These are phyloP conservation scores for Tetraselmis chui DNA, from an alignment of 139 green algal genomes.

Conservation along the genomic window DNA sequence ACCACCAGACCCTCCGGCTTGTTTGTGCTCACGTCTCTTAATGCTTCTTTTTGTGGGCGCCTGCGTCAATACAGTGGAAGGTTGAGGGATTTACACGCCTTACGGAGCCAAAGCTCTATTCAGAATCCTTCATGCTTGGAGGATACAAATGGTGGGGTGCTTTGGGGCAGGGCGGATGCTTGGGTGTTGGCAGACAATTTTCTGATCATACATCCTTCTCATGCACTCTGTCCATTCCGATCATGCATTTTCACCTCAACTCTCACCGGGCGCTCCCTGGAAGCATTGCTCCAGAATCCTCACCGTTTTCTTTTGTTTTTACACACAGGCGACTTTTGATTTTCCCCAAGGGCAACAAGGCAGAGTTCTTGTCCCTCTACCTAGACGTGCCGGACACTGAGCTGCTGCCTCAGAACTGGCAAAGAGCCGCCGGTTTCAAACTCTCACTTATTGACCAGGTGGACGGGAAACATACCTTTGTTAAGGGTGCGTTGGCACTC, in stretches of 20 bases:
- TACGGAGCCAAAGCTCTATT: slow-evolving; percentile 12
- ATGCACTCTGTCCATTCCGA: too few species aligned
- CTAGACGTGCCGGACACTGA: slow-evolving; percentile 63
- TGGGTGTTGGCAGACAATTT: too few species aligned
- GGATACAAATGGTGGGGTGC: slow-evolving; percentile 13
- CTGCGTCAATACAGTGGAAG: neutral
- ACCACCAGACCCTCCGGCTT: too few species aligned
- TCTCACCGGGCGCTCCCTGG: too few species aligned
- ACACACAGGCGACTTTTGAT: slow-evolving; percentile 64
- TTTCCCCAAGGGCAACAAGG: slow-evolving; percentile 57
- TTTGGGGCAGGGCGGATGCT: too few species aligned
- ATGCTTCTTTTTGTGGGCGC: too few species aligned
- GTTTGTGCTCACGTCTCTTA: too few species aligned
- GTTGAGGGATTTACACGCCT: neutral
- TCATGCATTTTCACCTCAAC: too few species aligned
- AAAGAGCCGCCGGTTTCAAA: slow-evolving; percentile 66
- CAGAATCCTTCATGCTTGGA: slow-evolving; percentile 10
- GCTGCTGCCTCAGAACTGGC: slow-evolving; percentile 39
- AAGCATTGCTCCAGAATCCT: too few species aligned
- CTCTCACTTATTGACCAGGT: slow-evolving; percentile 68
- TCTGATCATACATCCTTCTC: too few species aligned
- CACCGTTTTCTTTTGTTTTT: neutral
- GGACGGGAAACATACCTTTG: slow-evolving; percentile 30
- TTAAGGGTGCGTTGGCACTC: slow-evolving; percentile 42
- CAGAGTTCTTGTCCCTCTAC: slow-evolving; percentile 52